Base-by-base conservation (phyloP, 1,284 basidiomycete genomes). In the Ustilago curta region DNA sequence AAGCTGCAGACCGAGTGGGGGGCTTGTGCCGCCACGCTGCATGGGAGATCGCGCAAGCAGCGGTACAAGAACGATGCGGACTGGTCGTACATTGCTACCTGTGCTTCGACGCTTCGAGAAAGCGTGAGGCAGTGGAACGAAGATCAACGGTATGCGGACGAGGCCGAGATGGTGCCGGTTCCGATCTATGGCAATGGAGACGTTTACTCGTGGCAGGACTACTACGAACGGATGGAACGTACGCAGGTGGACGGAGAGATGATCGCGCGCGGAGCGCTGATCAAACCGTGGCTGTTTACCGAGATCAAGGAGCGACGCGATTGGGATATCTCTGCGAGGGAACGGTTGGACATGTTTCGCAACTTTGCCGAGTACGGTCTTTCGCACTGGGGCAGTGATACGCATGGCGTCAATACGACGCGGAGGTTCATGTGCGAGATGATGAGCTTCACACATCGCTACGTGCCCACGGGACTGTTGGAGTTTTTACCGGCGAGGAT, bases 161-260 rank as follows among this genome's bases (percentile, higher is more conserved):
- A 70, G 56, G 40, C 71, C 6, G 80, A 83, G 53, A 81, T 97
- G 51, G 88, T 91, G 0, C 90, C 92, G 0, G 88, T 98, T 16
- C 95, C 96, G 0, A 93, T 99, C 44, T 97, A 97, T 78, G 96
- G 96, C 11, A 95, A 95, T 37, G 96, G 96, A 0, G 96, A 99
- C 83, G 93, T 92, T 75, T 98, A 93, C 86, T 94, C 93, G 6
- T 91, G 92, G 9, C 88, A 92, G 70, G 91, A 90, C 64, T 95
- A 95, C 84, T 92, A 93, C 89, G 87, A 90, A 40, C 90, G 91
- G 67, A 88, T 95, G 54, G 91, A 94, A 60, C 84, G 87, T 9
- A 91, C 90, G 21, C 91, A 92, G 12, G 94, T 97, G 0, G 95
- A 98, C 82, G 95, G 95, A 6, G 88, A 97, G 55, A 98, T 98